Evolutionary conservation across 73 alveolate species (phyloP).

Genomic region (Paramecium primaurelia): DNA sequence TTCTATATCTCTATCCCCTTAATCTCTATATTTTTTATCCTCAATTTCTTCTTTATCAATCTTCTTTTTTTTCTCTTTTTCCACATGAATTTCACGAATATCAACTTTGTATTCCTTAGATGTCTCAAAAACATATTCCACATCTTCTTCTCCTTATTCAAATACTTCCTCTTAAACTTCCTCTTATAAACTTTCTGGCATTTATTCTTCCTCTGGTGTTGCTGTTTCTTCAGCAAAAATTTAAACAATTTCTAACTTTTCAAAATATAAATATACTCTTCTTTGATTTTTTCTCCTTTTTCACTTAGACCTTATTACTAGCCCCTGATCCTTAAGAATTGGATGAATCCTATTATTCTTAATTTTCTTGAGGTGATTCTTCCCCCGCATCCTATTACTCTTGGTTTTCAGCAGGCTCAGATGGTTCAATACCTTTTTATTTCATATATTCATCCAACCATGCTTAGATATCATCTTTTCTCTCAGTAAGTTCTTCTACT

Average conservation of each 20-base stretch:
- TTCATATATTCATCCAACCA: background rate
- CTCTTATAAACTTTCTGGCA: background rate
- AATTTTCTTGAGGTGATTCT: background rate
- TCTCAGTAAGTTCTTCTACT: background rate
- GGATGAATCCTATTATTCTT: background rate
- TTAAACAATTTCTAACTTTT: background rate
- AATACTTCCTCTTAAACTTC: background rate
- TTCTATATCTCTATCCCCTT: background rate
- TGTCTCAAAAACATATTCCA: background rate
- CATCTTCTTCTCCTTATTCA: slow-evolving; percentile 17
- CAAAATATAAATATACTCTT: background rate
- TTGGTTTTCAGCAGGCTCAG: background rate
- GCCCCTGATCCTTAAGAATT: background rate
- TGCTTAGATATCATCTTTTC: background rate
- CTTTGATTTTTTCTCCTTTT: background rate
- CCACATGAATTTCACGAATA: background rate
- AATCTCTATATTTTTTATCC: slow-evolving; percentile 9
- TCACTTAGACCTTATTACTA: background rate
- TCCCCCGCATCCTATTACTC: background rate
- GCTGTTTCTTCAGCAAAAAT: background rate
- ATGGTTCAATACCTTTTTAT: background rate
- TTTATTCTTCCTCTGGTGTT: background rate
- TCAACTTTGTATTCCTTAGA: background rate
- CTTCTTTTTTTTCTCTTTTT: background rate
- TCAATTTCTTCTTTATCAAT: background rate